Conservation (phyloP, 2,329 filamentous ascomycete genomes). For the Alternaria gaisen region DNA sequence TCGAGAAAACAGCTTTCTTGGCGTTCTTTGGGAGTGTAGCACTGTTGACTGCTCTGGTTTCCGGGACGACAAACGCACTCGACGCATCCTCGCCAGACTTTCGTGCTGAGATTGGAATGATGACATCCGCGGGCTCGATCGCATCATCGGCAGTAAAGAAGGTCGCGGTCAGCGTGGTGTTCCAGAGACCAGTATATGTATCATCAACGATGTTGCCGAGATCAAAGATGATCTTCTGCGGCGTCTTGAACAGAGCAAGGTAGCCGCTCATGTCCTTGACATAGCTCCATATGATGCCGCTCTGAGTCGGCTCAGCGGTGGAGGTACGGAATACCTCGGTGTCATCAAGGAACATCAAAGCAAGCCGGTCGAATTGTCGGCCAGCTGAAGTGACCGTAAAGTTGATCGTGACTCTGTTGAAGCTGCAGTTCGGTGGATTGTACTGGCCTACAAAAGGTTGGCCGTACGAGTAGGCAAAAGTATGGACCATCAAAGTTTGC, state of each 20-base stretch:
- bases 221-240: conserved; percentile 82
- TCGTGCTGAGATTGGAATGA: conserved; percentile 71
- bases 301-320: conserved; percentile 77
- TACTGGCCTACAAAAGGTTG: conserved; percentile 75
- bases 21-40: conserved; percentile 72
- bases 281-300: conserved; percentile 79
- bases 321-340: conserved; percentile 85
- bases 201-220: conserved; percentile 73
- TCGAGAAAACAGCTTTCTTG: conserved; percentile 74
- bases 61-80: conserved; percentile 74
- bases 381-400: conserved; percentile 77
- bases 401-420: conserved; percentile 79
- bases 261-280: conserved; percentile 81
- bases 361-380: conserved; percentile 79
- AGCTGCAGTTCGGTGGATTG: conserved; percentile 71
- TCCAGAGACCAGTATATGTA: conserved; percentile 76
- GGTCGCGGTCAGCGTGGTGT: conserved; percentile 76
- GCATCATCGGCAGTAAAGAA: conserved; percentile 67
- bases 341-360: conserved; percentile 77
- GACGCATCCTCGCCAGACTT: conserved; percentile 60
- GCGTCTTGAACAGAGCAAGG: conserved; percentile 70
- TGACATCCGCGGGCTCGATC: conserved; percentile 65
- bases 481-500: conserved; percentile 72
- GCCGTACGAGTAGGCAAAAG: conserved; percentile 78
- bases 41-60: conserved; percentile 66